These are phyloP conservation scores for Aurantiochytrium sp. DNA, from an alignment of 108 stramenopile genomes.

Conservation along the genomic window DNA sequence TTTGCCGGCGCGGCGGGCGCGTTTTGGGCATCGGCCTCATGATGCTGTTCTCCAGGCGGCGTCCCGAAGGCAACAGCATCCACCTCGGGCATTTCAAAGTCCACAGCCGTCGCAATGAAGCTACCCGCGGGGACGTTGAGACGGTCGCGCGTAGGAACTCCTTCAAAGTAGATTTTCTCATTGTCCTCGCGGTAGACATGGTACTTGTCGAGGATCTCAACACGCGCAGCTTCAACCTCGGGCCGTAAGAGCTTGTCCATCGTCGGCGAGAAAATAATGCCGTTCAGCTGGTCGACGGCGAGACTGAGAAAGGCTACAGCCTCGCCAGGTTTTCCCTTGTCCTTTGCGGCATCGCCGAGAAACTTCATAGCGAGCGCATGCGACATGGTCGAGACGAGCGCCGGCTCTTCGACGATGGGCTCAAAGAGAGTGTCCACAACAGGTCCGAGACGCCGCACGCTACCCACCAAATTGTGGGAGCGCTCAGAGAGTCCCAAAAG, in stretches of 20 bases:
- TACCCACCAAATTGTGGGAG: background rate
- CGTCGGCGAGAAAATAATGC: background rate
- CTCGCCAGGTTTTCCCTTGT: background rate
- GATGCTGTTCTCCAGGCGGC: background rate
- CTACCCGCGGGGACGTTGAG: background rate
- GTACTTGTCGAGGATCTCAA: background rate
- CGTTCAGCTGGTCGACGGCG: background rate
- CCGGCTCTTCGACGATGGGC: background rate
- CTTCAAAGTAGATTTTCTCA: background rate
- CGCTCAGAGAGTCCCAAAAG: background rate
- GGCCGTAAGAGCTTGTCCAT: background rate
- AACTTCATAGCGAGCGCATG: background rate
- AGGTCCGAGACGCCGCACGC: background rate
- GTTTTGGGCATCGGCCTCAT: background rate
- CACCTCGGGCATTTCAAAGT: background rate
- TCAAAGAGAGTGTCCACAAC: background rate
- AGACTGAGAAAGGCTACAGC: background rate
- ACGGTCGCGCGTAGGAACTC: background rate
- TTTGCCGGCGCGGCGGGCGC: background rate
- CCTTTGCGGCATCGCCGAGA: background rate
- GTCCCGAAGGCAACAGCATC: background rate
- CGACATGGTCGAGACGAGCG: background rate
- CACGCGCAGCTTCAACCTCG: background rate
- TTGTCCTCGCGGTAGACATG: background rate
- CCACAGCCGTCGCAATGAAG: background rate